Base-by-base conservation (phyloP, 2,329 filamentous ascomycete species). In the Penicillium concentricum region DNA sequence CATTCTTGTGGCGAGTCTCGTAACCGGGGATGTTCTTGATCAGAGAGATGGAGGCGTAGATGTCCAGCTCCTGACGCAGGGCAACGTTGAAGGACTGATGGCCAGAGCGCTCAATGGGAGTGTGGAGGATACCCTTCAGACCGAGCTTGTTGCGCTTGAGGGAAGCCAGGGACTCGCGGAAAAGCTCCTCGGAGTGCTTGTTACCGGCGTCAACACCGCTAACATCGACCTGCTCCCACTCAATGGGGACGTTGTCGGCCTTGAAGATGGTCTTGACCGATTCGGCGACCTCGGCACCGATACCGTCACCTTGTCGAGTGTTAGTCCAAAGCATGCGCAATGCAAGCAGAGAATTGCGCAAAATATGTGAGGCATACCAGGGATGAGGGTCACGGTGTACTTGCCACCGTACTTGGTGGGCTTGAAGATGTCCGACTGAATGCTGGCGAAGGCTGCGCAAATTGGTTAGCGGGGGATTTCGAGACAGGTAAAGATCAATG, bases 1-100 rank as follows among this genome's bases (percentile, higher is more conserved):
- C 91, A 78, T 94, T 86, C 79, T 96, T 89, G 85, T 99, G 94
- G 76, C 94, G 91, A 63, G 94, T 99, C 81, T 94, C 81, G 84
- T 97, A 97, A 72, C 94, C 94, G 70, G 94, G 94, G 72, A 99
- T 97, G 84, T 99, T 99, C 89, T 97, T 97, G 84, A 99, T 92
- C 67, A 97, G 85, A 72, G 92, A 91, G 76, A 99, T 94, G 66
- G 91, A 96, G 76, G 94, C 94, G 82, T 97, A 99, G 79, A 99
- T 97, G 81, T 99, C 94, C 75, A 99, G 91, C 81, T 97, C 94
- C 83, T 99, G 94, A 72, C 94, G 92, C 77, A 99, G 88, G 70
- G 94, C 94, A 69, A 99, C 94, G 83, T 99, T 99, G 92, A 99
- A 99, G 68, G 91, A 96, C 81, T 96, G 91, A 85, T 99, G 94